phyloP scores from a whole-genome alignment of 2,329 filamentous ascomycete species.

The Parafenestella ontariensis region DNA sequence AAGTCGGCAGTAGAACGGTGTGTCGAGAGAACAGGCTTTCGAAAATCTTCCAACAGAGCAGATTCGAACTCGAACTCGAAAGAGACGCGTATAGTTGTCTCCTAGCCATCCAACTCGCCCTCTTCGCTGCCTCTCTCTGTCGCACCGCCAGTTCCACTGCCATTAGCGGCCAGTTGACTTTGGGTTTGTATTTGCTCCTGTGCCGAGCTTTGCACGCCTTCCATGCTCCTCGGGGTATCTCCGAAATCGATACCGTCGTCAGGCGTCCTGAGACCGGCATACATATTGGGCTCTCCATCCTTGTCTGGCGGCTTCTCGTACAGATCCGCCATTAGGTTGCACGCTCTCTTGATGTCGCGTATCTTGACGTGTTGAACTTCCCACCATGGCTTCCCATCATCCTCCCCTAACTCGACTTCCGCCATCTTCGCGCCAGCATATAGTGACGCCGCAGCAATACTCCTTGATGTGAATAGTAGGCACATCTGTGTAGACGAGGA shows the following conservation, averaged over 20 bases:
- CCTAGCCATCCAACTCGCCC: constrained; percentile 56
- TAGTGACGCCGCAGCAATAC: constrained; percentile 83
- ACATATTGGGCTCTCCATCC: constrained; percentile 54
- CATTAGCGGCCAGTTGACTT: constrained; percentile 29
- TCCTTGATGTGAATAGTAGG: constrained; percentile 77
- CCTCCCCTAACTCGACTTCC: constrained; percentile 73
- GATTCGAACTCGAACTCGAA: no score
- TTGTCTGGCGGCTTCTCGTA: constrained; percentile 53
- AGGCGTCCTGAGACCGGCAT: constrained; percentile 53
- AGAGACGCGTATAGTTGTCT: not conserved
- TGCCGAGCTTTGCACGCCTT: constrained; percentile 27
- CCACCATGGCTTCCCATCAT: constrained; percentile 86
- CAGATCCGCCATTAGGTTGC: constrained; percentile 73
- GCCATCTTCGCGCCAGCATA: constrained; percentile 85
- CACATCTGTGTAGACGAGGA: constrained; percentile 84
- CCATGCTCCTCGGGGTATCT: constrained; percentile 39
- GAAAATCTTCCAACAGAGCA: not conserved
- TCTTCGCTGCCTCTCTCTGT: constrained; percentile 52
- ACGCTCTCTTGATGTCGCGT: constrained; percentile 72
- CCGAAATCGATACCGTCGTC: constrained; percentile 46
- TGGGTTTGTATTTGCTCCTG: constrained; percentile 22
- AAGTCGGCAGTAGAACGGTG: not conserved
- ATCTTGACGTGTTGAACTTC: constrained; percentile 75
- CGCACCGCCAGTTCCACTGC: constrained; percentile 23
- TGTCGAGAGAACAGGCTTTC: not conserved